These are phyloP conservation scores for Phaeoacremonium minimum DNA, from an alignment of 2,329 filamentous ascomycete genomes.

Conservation along the genomic window DNA sequence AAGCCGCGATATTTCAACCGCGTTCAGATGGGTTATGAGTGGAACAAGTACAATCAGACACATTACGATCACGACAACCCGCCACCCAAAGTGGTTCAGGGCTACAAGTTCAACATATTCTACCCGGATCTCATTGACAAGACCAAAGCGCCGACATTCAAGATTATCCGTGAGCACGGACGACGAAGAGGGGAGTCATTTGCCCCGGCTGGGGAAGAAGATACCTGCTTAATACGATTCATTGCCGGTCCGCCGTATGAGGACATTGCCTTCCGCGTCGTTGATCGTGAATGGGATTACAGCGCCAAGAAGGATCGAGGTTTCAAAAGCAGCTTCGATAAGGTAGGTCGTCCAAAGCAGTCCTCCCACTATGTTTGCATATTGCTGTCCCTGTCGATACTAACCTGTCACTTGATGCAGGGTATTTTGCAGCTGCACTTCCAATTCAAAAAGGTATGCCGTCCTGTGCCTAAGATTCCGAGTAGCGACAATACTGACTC, in stretches of 20 bases:
- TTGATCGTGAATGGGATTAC: constrained; percentile 99
- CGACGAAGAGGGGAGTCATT: constrained; percentile 86
- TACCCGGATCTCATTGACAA: constrained; percentile 97
- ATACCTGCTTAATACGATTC: constrained; percentile 95
- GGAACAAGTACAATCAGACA: constrained; percentile 99
- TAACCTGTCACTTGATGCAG: constrained; percentile 36
- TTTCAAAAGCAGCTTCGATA: constrained; percentile 95
- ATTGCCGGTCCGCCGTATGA: constrained; percentile 94
- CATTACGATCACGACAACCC: constrained; percentile 99
- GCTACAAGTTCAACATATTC: constrained; percentile 99
- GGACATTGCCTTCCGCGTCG: constrained; percentile 93
- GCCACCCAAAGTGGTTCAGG: constrained; percentile 95
- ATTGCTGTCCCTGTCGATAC: constrained; percentile 1
- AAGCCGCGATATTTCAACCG: constrained; percentile 98
- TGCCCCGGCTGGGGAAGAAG: constrained; percentile 89
- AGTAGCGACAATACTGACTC: constrained; percentile 10
- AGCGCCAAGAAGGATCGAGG: constrained; percentile 91
- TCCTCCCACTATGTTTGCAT: constrained; percentile 4
- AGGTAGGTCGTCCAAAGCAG: constrained; percentile 53
- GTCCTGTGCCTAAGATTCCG: constrained; percentile 12
- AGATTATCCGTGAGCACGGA: constrained; percentile 90
- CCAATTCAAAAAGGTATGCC: constrained; percentile 88
- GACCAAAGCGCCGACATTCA: constrained; percentile 89
- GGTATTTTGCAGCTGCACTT: constrained; percentile 96
- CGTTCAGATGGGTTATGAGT: constrained; percentile 98